A percentile compares a stretch with the other conserved stretches of the same genome.
Conservation (phyloP, 148 eudicot genomes). For the Mesembryanthemum crystallinum region DNA sequence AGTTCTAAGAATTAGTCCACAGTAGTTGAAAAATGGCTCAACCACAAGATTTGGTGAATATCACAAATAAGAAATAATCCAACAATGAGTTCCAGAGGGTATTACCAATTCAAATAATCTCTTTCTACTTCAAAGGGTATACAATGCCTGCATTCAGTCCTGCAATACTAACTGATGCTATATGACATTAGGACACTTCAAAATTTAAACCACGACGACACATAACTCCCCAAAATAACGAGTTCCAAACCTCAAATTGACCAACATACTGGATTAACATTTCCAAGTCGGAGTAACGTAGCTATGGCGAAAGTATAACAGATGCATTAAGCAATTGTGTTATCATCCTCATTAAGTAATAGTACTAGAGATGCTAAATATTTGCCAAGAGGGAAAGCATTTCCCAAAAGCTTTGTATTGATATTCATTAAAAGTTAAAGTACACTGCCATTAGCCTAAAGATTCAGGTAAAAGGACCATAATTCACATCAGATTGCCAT, state of each 20-base stretch:
- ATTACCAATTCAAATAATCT: neutral
- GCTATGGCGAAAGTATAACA: neutral
- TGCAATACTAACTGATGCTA: too few species aligned
- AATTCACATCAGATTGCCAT: constrained; percentile 32
- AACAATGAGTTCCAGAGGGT: neutral
- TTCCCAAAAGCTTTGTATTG: constrained; percentile 20
- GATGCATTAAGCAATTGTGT: neutral
- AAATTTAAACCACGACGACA: neutral
- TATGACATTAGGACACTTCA: neutral
- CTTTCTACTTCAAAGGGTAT: too few species aligned
- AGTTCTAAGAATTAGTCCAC: neutral
- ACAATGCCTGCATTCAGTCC: too few species aligned
- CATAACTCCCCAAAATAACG: too few species aligned
- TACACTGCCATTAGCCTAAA: constrained; percentile 29
- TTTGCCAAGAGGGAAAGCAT: constrained; percentile 15
- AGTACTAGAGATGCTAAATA: neutral
- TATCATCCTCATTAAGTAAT: neutral
- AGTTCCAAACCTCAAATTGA: neutral
- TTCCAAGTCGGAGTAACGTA: neutral
- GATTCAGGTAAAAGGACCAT: constrained; percentile 27
- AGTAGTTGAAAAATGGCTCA: constrained; percentile 20
- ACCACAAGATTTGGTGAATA: constrained; percentile 4
- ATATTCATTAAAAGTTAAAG: constrained; percentile 38
- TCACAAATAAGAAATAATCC: neutral
- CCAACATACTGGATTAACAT: neutral